phyloP scores from a whole-genome alignment of 2,329 filamentous ascomycete species.

The Alternaria arbusti region DNA sequence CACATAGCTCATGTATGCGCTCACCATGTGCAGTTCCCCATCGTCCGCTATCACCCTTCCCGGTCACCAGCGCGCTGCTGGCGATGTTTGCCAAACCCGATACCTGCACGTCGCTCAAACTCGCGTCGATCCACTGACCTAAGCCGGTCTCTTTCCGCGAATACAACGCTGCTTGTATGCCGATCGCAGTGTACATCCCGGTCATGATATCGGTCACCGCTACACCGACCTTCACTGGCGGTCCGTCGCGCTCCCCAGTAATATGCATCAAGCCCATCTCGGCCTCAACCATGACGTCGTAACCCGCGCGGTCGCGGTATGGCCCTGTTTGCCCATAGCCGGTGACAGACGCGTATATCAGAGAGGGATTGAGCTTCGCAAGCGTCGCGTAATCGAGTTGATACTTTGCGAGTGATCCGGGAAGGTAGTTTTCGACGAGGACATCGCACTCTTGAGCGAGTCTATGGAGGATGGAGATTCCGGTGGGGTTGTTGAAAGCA shows the following conservation, averaged over 20 bases:
- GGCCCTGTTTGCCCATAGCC: slow-evolving; percentile 96
- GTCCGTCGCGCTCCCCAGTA: slow-evolving; percentile 83
- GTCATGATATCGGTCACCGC: slow-evolving; percentile 96
- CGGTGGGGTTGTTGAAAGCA: slow-evolving; percentile 84
- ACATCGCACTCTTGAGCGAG: slow-evolving; percentile 86
- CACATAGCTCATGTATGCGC: slow-evolving; percentile 10
- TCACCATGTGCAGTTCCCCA: slow-evolving; percentile 96
- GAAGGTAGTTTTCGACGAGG: slow-evolving; percentile 94
- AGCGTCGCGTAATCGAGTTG: slow-evolving; percentile 84
- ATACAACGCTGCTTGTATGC: slow-evolving; percentile 88
- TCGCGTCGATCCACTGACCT: slow-evolving; percentile 91
- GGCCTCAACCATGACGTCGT: slow-evolving; percentile 99
- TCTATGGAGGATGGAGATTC: slow-evolving; percentile 83
- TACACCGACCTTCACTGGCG: slow-evolving; percentile 97
- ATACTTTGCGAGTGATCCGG: slow-evolving; percentile 87
- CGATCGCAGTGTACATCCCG: slow-evolving; percentile 91
- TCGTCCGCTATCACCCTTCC: slow-evolving; percentile 82
- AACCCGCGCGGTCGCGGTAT: slow-evolving; percentile 83
- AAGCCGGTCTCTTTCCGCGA: slow-evolving; percentile 74
- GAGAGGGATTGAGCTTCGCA: slow-evolving; percentile 75
- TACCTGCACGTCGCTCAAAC: slow-evolving; percentile 91
- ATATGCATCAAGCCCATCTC: slow-evolving; percentile 99
- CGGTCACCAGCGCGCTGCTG: slow-evolving; percentile 85
- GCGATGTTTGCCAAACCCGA: slow-evolving; percentile 92
- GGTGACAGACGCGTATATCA: slow-evolving; percentile 95